A percentile compares a stretch with the other conserved stretches of the same genome.
Evolutionary conservation across 2,329 filamentous ascomycete genomes (phyloP).

Genomic region (Paramyrothecium sp.): DNA sequence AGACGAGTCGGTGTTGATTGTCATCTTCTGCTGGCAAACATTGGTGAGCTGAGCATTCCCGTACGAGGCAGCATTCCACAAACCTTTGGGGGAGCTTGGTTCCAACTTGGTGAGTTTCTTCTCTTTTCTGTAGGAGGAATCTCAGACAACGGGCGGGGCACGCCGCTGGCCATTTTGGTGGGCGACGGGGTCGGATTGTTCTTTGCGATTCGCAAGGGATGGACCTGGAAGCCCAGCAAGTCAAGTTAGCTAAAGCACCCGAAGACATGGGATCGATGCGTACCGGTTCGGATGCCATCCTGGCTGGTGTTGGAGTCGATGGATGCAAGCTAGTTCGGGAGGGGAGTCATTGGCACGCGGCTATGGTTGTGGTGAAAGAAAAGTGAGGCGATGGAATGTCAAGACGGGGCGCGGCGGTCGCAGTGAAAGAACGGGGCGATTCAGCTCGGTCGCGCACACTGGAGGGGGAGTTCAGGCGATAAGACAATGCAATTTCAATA

Average conservation of each 20-base stretch:
- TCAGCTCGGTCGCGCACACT: too few species aligned
- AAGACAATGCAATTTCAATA: background rate
- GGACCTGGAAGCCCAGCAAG: conserved; percentile 54
- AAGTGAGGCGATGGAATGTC: conserved; percentile 25
- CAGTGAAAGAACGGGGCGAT: conserved; percentile 2
- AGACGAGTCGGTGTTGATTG: conserved; percentile 71
- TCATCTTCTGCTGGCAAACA: conserved; percentile 57
- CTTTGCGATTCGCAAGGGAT: conserved; percentile 79
- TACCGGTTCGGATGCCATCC: conserved; percentile 38
- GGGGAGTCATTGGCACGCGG: conserved; percentile 31
- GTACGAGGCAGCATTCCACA: conserved; percentile 9
- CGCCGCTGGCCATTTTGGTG: conserved; percentile 58
- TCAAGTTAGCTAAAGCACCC: background rate
- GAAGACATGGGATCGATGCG: conserved; percentile 4
- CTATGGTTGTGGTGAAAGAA: conserved; percentile 17
- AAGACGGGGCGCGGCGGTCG: conserved; percentile 15
- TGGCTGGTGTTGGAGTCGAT: conserved; percentile 19
- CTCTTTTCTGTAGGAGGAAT: conserved; percentile 82
- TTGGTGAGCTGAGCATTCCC: background rate
- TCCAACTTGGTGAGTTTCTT: conserved; percentile 91
- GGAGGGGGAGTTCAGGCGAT: background rate
- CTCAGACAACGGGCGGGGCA: conserved; percentile 79
- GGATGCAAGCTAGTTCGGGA: conserved; percentile 15
- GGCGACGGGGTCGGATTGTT: conserved; percentile 58
- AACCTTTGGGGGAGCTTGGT: conserved; percentile 52